Evolutionary conservation across 768 basidiomycete species (phyloP).

Genomic region (Basidioascus undulatus): DNA sequence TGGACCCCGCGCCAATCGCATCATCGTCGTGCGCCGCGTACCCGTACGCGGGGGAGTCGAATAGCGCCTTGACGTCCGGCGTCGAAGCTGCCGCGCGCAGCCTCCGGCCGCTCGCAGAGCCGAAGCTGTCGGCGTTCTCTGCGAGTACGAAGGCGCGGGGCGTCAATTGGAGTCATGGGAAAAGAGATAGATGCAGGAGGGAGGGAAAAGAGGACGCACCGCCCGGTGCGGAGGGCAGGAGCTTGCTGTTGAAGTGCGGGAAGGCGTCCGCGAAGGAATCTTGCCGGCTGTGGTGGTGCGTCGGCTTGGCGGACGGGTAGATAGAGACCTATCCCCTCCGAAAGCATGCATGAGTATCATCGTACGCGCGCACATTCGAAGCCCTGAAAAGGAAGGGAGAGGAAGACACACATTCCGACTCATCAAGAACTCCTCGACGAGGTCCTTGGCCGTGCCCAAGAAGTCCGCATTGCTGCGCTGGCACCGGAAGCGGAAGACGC

Average conservation of each 20-base stretch:
- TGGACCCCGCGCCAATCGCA: conserved; percentile 1
- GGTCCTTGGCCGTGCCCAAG: conserved; percentile 65
- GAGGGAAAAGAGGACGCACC: conserved; percentile 17
- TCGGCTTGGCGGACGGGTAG: conserved; percentile 1
- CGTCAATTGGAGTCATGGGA: conserved; percentile 4
- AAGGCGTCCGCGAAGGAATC: conserved; percentile 3
- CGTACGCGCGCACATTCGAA: neutral
- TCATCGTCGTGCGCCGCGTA: conserved; percentile 22
- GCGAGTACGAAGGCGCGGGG: conserved; percentile 23
- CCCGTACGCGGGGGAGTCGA: conserved; percentile 54
- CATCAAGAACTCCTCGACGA: conserved; percentile 72
- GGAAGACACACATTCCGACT: conserved; percentile 47
- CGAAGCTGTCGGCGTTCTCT: conserved; percentile 37
- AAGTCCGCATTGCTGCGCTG: conserved; percentile 89
- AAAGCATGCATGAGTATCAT: conserved; percentile 24
- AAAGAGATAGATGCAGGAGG: too few species aligned
- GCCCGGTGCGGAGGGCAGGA: conserved; percentile 35
- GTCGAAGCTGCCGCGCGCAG: conserved; percentile 82
- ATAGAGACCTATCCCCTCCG: neutral
- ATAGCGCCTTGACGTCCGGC: conserved; percentile 83
- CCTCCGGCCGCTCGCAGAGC: too few species aligned
- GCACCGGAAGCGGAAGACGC: conserved; percentile 85
- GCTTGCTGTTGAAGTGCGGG: conserved; percentile 39
- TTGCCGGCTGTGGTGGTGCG: neutral
- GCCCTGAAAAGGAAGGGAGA: conserved; percentile 17